A percentile compares a stretch with the other conserved stretches of the same genome.
Evolutionary conservation across 768 basidiomycete species (phyloP).

Genomic region (Calocybe gangraenosa): DNA sequence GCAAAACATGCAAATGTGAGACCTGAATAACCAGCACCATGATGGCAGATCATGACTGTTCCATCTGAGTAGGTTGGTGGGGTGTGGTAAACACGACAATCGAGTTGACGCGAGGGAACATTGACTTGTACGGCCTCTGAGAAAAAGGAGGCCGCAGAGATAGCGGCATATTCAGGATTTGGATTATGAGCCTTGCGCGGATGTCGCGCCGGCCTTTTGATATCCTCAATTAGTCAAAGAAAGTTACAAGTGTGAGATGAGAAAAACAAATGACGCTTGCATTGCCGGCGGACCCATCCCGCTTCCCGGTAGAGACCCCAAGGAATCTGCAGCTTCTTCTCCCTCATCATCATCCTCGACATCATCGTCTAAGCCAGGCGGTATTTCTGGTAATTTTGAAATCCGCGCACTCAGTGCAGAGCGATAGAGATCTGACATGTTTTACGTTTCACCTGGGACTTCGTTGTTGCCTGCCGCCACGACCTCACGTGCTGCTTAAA

Average conservation of each 20-base stretch:
- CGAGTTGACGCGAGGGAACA: constrained; percentile 56
- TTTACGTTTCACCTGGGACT: no score
- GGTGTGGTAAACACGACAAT: constrained; percentile 82
- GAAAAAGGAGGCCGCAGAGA: constrained; percentile 78
- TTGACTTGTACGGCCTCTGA: constrained; percentile 73
- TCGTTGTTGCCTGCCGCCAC: no score
- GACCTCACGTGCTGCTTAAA: no score
- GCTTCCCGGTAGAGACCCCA: constrained; percentile 58
- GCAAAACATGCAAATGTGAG: constrained; percentile 89
- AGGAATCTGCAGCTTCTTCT: constrained; percentile 50
- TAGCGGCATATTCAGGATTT: constrained; percentile 66
- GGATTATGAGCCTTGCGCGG: constrained; percentile 31
- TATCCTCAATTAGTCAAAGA: no score
- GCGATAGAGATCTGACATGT: constrained; percentile 71
- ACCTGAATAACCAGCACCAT: constrained; percentile 91
- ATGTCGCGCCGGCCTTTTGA: constrained; percentile 33
- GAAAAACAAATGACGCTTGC: constrained; percentile 35
- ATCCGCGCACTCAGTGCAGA: constrained; percentile 75
- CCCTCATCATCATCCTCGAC: constrained; percentile 46
- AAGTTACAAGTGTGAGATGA: constrained; percentile 16
- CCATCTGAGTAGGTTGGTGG: constrained; percentile 51
- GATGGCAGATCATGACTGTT: constrained; percentile 87
- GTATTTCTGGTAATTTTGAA: constrained; percentile 66
- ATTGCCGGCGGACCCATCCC: constrained; percentile 60
- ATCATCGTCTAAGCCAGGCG: constrained; percentile 21